phyloP scores from a whole-genome alignment of 805 yeast genomes.

The Starmerella vaccinii region DNA sequence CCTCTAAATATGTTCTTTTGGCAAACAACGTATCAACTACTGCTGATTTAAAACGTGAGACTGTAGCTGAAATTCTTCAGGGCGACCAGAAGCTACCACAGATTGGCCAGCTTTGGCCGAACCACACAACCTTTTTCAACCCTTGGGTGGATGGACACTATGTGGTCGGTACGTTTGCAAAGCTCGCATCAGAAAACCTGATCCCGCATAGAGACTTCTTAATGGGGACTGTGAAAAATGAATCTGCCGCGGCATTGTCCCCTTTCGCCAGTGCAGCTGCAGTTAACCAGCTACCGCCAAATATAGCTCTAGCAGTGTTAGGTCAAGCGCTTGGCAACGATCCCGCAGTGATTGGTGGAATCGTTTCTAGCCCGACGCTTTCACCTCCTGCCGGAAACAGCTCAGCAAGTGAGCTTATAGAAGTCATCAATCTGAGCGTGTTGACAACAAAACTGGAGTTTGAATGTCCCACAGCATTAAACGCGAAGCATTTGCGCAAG shows the following conservation, averaged over 20 bases:
- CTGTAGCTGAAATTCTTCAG: not conserved
- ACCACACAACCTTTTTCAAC: not conserved
- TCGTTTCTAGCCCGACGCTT: not conserved
- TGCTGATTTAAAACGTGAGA: not conserved
- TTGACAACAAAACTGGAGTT: not conserved
- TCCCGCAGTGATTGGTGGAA: not conserved
- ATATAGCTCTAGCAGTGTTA: not conserved
- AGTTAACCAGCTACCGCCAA: not conserved
- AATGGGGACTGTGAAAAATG: not conserved
- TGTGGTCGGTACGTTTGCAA: not conserved
- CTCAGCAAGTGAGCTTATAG: not conserved
- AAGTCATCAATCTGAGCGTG: not conserved
- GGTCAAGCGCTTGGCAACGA: not conserved
- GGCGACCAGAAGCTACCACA: not conserved
- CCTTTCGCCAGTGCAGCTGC: not conserved
- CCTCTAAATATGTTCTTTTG: not conserved
- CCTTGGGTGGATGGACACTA: slow-evolving; percentile 2
- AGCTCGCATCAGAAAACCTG: not conserved
- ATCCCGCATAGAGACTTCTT: not conserved
- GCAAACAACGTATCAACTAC: not conserved
- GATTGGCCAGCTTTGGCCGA: not conserved
- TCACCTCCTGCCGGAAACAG: not conserved
- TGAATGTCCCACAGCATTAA: slow-evolving; percentile 2
- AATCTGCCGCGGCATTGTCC: not conserved
- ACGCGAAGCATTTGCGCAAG: not conserved